A percentile compares a stretch with the other conserved stretches of the same genome.
Evolutionary conservation across 176 grass and related monocot genomes (phyloP).

Genomic region (Lolium rigidum): DNA sequence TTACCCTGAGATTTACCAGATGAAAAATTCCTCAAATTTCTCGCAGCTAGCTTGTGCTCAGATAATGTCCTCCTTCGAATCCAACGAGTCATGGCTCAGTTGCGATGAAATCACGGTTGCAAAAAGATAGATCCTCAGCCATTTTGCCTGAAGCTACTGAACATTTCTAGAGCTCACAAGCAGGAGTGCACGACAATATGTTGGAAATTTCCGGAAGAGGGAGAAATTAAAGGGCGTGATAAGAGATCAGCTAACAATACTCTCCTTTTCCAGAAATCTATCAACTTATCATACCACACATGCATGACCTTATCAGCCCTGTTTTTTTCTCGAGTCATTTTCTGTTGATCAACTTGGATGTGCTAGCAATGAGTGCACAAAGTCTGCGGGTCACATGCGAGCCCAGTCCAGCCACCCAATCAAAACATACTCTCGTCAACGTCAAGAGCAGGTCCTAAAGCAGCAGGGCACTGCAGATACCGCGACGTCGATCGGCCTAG

Average conservation of each 20-base stretch:
- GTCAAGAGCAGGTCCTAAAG: constrained; percentile 9
- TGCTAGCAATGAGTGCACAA: constrained; percentile 14
- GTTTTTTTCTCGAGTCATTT: background rate
- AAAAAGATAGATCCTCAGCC: background rate
- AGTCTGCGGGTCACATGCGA: constrained; percentile 46
- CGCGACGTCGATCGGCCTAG: constrained; percentile 8
- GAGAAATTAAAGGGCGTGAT: background rate
- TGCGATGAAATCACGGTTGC: background rate
- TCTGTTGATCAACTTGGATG: constrained; percentile 38
- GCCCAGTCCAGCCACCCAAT: background rate
- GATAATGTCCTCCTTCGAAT: background rate
- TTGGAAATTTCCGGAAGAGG: background rate
- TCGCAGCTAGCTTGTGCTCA: background rate
- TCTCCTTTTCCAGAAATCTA: constrained; percentile 32
- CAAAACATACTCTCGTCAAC: background rate
- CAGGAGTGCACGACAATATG: background rate
- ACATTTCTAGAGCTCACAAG: background rate
- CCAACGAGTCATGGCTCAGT: background rate
- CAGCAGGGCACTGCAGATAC: constrained; percentile 33
- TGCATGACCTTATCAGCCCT: constrained; percentile 41
- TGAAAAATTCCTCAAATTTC: background rate
- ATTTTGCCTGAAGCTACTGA: background rate
- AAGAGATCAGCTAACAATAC: constrained; percentile 22
- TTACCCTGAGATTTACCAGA: background rate
- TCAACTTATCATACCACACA: constrained; percentile 53